Base-by-base conservation (phyloP, 306 rosid species). In the Trifolium subterraneum region DNA sequence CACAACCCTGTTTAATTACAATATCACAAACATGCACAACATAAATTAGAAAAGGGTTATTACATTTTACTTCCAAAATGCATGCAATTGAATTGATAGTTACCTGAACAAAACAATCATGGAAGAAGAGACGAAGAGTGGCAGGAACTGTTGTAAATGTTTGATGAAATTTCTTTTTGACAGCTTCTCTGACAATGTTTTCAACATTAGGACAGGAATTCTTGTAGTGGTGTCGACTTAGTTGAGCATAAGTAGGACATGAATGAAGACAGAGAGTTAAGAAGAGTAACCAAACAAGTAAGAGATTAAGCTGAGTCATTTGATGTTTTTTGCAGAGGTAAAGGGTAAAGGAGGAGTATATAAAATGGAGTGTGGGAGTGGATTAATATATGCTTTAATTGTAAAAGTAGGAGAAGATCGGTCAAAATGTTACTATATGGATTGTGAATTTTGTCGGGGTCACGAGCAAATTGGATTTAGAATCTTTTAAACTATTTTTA, bases 101-200 rank as follows among this genome's bases (percentile, higher is more conserved):
- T 84, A 91, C 99, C 84, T 83, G 85, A 20, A 94, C 97, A 29
- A 90, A 82, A 81, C 99, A 94, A 66, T 92, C 99, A 2, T 94
- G 99, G 86, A 94, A 94, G 80, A 90, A 90, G 84, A 93, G 97
- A 42, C 98, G 97, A 39, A 93, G 25, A 23, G 98, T 93, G 1
- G 89, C 94, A 0, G 96, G 99, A 51, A 92, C 87, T 0, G 99
- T 94, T 6, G 90, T 93, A 29, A 90, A 92, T 10, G 99, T 94
- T 54, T 92, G 92, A 3, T 79, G 79, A n/a, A 89, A 86, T 68
- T 94, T 94, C 84, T 79, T 81, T 7, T 23, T 78, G 7, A 94
- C 99, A 1, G 75, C 90, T 36, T 67, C 70, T 83, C 84, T 83
- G 13, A 94, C 99, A 5, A 90, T 86, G 71, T 56, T 77, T 68